Conservation (phyloP, 768 basidiomycete species). For the Phanerochaete carnosa region DNA sequence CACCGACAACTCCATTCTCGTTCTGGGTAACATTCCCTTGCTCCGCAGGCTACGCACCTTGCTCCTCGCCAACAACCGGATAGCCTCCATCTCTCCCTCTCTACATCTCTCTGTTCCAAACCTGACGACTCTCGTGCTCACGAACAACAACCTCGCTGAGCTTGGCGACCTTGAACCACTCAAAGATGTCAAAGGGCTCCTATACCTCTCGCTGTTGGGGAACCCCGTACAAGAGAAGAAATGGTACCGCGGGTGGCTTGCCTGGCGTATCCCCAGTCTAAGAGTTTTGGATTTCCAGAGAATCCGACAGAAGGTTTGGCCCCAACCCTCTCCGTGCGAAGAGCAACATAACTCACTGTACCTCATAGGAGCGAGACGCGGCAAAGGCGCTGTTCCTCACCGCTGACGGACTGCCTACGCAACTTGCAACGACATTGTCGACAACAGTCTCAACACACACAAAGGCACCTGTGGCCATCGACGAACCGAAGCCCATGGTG, state of each 20-base stretch:
- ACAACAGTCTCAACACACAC: conserved; percentile 66
- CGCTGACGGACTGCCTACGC: conserved; percentile 72
- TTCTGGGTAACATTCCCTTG: conserved; percentile 82
- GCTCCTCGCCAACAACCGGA: conserved; percentile 86
- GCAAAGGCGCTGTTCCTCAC: conserved; percentile 78
- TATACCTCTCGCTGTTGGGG: conserved; percentile 73
- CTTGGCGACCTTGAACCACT: conserved; percentile 84
- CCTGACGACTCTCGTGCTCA: conserved; percentile 77
- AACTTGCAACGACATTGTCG: conserved; percentile 76
- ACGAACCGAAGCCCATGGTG: conserved; percentile 69
- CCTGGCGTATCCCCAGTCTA: conserved; percentile 81
- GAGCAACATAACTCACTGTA: background rate
- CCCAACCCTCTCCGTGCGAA: background rate
- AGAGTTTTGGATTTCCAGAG: conserved; percentile 95
- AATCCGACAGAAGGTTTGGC: conserved; percentile 87
- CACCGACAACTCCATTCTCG: conserved; percentile 84
- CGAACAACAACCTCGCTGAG: conserved; percentile 77
- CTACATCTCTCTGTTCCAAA: conserved; percentile 83
- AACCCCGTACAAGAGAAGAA: conserved; percentile 89
- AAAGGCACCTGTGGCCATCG: conserved; percentile 62
- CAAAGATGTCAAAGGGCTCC: conserved; percentile 69
- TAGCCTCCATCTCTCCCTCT: conserved; percentile 78
- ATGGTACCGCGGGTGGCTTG: conserved; percentile 96
- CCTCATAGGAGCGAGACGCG: conserved; percentile 67
- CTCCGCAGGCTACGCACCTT: conserved; percentile 82